Percentiles rank a stretch among this genome's conserved stretches.
Conservation (phyloP, 1,139 yeast species). For the Magnusiomyces tetraspermus region DNA sequence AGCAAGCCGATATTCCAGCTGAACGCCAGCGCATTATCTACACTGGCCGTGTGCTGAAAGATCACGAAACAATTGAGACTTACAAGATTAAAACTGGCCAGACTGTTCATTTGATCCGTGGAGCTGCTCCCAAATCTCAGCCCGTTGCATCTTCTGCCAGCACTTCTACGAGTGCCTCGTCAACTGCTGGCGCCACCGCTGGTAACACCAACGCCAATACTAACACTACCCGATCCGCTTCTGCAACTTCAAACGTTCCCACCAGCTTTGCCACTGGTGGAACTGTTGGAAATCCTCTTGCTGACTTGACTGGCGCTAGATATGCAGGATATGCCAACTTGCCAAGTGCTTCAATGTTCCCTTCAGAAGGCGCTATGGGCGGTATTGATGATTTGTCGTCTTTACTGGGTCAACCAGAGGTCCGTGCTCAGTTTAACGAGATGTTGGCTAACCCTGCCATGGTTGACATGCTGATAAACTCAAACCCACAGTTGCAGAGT, state of each 20-base stretch:
- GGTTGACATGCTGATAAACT: slow-evolving; percentile 72
- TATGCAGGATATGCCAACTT: slow-evolving; percentile 87
- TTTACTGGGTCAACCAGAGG: slow-evolving; percentile 73
- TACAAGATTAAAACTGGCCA: slow-evolving; percentile 83
- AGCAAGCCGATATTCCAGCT: slow-evolving; percentile 54
- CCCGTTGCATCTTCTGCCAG: slow-evolving; percentile 21
- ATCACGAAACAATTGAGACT: slow-evolving; percentile 58
- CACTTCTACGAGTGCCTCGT: slow-evolving; percentile 18
- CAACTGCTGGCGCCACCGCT: slow-evolving; percentile 21
- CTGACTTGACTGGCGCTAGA: slow-evolving; percentile 89
- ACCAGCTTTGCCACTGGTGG: slow-evolving; percentile 77
- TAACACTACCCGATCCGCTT: slow-evolving; percentile 5
- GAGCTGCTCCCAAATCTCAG: slow-evolving; percentile 32
- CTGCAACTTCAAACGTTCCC: slow-evolving; percentile 39
- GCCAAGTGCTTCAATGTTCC: slow-evolving; percentile 84
- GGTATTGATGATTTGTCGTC: slow-evolving; percentile 62
- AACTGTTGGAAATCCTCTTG: slow-evolving; percentile 81
- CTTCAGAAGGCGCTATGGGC: slow-evolving; percentile 88
- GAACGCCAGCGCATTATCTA: slow-evolving; percentile 79
- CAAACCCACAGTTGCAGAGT: slow-evolving; percentile 66
- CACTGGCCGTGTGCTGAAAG: slow-evolving; percentile 89
- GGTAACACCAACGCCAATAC: slow-evolving; percentile 19
- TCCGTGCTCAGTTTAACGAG: slow-evolving; percentile 72
- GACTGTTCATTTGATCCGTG: slow-evolving; percentile 79
- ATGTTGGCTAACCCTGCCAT: slow-evolving; percentile 77